phyloP scores from a whole-genome alignment of 768 basidiomycete genomes.

The Russula earlei region DNA sequence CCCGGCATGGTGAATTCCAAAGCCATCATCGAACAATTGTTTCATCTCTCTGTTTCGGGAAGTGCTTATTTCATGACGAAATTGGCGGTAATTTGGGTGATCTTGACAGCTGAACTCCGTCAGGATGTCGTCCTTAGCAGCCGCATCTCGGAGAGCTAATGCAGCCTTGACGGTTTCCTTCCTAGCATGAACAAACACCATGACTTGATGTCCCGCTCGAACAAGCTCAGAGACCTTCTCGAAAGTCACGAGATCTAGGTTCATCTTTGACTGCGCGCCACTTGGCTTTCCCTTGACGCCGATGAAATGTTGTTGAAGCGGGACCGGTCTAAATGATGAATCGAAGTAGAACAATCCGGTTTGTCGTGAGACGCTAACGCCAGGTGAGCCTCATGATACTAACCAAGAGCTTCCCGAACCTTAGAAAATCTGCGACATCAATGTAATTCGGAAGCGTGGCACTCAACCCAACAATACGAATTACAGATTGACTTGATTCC shows the following conservation, averaged over 20 bases:
- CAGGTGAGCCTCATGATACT: constrained; percentile 2
- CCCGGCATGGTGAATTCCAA: constrained; percentile 97
- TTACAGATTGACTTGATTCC: constrained; percentile 91
- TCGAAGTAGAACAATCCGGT: constrained; percentile 96
- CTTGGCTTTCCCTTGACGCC: constrained; percentile 86
- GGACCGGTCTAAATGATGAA: constrained; percentile 92
- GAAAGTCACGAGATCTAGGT: constrained; percentile 81
- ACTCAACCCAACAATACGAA: constrained; percentile 91
- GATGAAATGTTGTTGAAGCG: constrained; percentile 94
- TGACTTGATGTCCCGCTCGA: constrained; percentile 90
- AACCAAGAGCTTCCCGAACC: constrained; percentile 37
- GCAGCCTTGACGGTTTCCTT: constrained; percentile 97
- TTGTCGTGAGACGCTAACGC: constrained; percentile 66
- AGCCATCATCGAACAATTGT: constrained; percentile 81
- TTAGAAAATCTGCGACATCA: constrained; percentile 91
- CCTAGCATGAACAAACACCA: constrained; percentile 98
- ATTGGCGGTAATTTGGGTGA: constrained; percentile 68
- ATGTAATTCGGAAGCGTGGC: constrained; percentile 96
- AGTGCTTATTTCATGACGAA: constrained; percentile 65
- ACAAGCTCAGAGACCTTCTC: constrained; percentile 87
- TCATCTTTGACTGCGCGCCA: constrained; percentile 61
- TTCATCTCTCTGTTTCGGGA: constrained; percentile 97
- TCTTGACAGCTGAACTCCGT: constrained; percentile 78
- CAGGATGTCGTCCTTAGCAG: constrained; percentile 54
- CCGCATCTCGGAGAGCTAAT: constrained; percentile 66